Evolutionary conservation across 1,284 basidiomycete genomes (phyloP).

Genomic region (Puccinia horiana): DNA sequence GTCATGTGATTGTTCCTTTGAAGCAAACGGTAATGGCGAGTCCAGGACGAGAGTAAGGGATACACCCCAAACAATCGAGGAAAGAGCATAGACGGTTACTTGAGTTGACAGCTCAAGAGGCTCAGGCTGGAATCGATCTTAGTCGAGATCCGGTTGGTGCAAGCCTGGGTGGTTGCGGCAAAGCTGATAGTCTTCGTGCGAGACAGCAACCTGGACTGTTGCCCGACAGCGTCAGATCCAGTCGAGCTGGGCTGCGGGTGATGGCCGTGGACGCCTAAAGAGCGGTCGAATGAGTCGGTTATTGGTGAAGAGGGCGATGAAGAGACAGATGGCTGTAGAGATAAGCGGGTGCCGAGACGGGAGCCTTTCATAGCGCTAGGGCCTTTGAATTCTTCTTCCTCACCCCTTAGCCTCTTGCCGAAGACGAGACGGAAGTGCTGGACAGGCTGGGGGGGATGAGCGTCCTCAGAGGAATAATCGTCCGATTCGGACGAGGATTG

Average conservation of each 20-base stretch:
- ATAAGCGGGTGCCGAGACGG: not conserved
- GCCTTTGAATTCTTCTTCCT: slow-evolving; percentile 26
- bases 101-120: slow-evolving; percentile 13
- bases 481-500: slow-evolving; percentile 29
- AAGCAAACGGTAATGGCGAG: not conserved
- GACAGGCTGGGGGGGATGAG: not conserved
- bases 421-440: slow-evolving; percentile 23
- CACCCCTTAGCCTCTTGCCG: slow-evolving; percentile 29
- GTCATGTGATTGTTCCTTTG: not conserved
- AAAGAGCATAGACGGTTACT: not conserved
- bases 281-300: too few relatives aligned
- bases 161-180: slow-evolving; percentile 20
- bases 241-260: not conserved
- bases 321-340: not conserved
- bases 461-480: not conserved
- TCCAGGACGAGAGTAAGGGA: not conserved
- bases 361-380: slow-evolving; percentile 32
- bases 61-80: not conserved
- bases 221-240: not conserved
- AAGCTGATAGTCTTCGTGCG: slow-evolving; percentile 15
- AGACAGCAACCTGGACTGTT: not conserved
- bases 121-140: not conserved
- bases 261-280: not conserved
- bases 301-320: not conserved
- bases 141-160: slow-evolving; percentile 14